phyloP scores from a whole-genome alignment of 257 asterid species.

The Catharanthus roseus region DNA sequence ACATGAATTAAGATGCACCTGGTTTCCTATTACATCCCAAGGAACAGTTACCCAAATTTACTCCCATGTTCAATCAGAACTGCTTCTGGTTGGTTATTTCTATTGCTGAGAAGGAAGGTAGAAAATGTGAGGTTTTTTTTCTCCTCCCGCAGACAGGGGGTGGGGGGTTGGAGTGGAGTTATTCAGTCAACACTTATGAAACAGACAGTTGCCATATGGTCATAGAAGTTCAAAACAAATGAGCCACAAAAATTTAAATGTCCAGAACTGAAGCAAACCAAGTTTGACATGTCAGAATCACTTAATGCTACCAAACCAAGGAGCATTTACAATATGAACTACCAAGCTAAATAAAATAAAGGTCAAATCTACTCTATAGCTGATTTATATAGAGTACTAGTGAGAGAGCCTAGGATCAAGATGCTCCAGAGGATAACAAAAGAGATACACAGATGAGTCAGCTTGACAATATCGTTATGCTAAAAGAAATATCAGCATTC shows the following conservation, averaged over 20 bases:
- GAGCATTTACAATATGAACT: neutral
- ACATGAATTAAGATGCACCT: neutral
- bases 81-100: neutral
- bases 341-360: neutral
- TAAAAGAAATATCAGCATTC: slow-evolving; percentile 1
- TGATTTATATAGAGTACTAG: neutral
- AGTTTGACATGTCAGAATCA: neutral
- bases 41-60: neutral
- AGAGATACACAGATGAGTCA: neutral
- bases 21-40: neutral
- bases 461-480: neutral
- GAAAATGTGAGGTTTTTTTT: neutral
- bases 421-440: neutral
- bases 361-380: neutral
- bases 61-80: neutral
- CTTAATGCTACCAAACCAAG: neutral
- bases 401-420: neutral
- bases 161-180: too few species aligned
- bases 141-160: too few species aligned
- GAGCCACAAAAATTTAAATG: too few species aligned
- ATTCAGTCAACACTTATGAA: too few species aligned
- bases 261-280: neutral
- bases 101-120: neutral
- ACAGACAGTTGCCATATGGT: too few species aligned
- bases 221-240: too few species aligned